Percentiles rank a stretch among this genome's conserved stretches.
Conservation (phyloP, 805 yeast genomes). For the Yamadazyma sp. region DNA sequence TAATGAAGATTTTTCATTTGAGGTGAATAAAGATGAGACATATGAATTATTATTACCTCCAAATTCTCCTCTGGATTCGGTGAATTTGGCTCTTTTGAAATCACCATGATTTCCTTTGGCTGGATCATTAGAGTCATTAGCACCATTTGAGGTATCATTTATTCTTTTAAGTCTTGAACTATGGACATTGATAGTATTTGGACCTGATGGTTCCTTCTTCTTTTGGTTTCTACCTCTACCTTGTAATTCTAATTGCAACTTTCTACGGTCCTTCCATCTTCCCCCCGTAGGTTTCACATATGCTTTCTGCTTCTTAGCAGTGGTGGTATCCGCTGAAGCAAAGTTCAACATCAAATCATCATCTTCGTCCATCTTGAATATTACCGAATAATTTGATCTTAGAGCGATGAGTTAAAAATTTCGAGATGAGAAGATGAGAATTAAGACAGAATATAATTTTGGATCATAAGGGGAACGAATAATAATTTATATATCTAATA, state of each 20-base stretch:
- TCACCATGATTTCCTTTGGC: background rate
- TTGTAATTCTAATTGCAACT: conserved; percentile 48
- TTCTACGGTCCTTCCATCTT: conserved; percentile 78
- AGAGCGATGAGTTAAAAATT: conserved; percentile 9
- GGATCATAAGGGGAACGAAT: too few relatives aligned
- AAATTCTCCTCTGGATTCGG: conserved; percentile 48
- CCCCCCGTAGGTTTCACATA: conserved; percentile 60
- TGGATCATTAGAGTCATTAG: background rate
- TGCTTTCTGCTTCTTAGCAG: conserved; percentile 20
- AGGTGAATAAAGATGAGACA: conserved; percentile 78
- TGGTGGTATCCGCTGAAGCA: conserved; percentile 38
- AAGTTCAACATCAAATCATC: conserved; percentile 79
- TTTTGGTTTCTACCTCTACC: conserved; percentile 37
- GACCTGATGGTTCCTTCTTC: conserved; percentile 25
- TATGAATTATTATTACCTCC: conserved; percentile 62
- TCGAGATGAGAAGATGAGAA: conserved; percentile 10
- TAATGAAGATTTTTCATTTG: conserved; percentile 49
- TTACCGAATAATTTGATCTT: background rate
- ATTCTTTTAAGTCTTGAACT: conserved; percentile 9
- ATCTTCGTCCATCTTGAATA: too few relatives aligned
- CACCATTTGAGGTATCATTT: conserved; percentile 1
- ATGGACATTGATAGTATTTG: conserved; percentile 25
- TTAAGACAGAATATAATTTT: too few relatives aligned
- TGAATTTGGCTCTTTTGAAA: conserved; percentile 35
- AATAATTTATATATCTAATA: conserved; percentile 1